phyloP scores from a whole-genome alignment of 257 asterid species.

The Agastache rugosa region DNA sequence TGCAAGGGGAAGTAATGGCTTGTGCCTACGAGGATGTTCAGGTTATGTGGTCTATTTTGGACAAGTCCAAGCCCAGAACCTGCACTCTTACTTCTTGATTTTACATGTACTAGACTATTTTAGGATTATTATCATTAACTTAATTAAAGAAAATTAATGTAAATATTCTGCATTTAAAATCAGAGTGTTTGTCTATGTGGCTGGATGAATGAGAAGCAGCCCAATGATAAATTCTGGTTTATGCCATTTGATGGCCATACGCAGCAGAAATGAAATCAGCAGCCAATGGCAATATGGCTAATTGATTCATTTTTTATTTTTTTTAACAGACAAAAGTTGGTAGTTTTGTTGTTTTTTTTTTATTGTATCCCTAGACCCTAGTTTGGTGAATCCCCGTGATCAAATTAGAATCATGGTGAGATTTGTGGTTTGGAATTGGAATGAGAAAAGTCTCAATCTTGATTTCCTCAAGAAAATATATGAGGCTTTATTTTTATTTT shows the following conservation, averaged over 20 bases:
- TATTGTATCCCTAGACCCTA: slow-evolving; percentile 8
- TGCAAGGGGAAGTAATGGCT: slow-evolving; percentile 86
- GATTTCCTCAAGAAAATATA: slow-evolving; percentile 8
- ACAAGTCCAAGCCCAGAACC: slow-evolving; percentile 61
- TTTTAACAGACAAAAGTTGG: background rate
- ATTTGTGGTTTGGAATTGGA: slow-evolving; percentile 35
- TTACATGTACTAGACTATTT: background rate
- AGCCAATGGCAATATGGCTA: slow-evolving; percentile 29
- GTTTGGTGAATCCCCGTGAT: slow-evolving; percentile 49
- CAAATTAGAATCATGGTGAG: slow-evolving; percentile 49
- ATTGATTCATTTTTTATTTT: slow-evolving; percentile 1
- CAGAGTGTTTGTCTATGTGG: slow-evolving; percentile 48
- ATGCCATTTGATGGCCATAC: slow-evolving; percentile 28
- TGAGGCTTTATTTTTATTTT: background rate
- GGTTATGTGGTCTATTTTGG: slow-evolving; percentile 90
- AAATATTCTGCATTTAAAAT: slow-evolving; percentile 39
- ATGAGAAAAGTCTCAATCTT: slow-evolving; percentile 3
- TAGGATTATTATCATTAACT: background rate
- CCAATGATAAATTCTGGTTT: slow-evolving; percentile 43
- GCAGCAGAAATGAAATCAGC: slow-evolving; percentile 3
- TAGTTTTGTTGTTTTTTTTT: background rate
- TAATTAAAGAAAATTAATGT: background rate
- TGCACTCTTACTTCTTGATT: slow-evolving; percentile 42
- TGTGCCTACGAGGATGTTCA: slow-evolving; percentile 86
- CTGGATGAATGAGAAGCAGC: slow-evolving; percentile 52